A percentile compares a stretch with the other conserved stretches of the same genome.
phyloP scores from a whole-genome alignment of 768 basidiomycete genomes.

The Termitomyces sp. region DNA sequence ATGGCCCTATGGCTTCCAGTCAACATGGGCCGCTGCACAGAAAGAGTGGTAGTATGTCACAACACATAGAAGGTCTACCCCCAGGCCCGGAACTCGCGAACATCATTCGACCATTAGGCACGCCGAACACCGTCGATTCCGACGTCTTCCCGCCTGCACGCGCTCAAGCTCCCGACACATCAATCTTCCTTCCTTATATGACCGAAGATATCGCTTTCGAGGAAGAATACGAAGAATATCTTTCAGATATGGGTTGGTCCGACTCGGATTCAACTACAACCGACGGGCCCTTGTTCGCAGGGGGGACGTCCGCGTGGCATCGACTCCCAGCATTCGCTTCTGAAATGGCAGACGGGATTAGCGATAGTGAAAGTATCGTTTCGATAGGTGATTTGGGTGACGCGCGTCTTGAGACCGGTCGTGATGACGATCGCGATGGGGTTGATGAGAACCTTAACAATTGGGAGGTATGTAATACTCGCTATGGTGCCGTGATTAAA shows the following conservation, averaged over 20 bases:
- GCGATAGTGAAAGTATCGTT: constrained; percentile 91
- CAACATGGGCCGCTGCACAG: constrained; percentile 58
- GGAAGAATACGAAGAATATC: constrained; percentile 94
- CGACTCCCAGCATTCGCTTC: constrained; percentile 72
- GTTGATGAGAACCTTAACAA: constrained; percentile 85
- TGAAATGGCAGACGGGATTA: constrained; percentile 82
- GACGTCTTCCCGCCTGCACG: constrained; percentile 96
- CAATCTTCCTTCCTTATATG: constrained; percentile 84
- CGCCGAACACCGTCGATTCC: constrained; percentile 72
- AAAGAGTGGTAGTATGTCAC: constrained; percentile 78
- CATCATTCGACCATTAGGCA: constrained; percentile 68
- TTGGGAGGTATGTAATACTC: constrained; percentile 73
- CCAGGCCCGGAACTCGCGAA: constrained; percentile 70
- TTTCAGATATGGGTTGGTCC: constrained; percentile 80
- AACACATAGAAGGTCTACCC: constrained; percentile 72
- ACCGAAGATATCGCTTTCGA: constrained; percentile 94
- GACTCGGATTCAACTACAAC: constrained; percentile 38
- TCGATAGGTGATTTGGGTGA: constrained; percentile 87
- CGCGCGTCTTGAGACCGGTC: constrained; percentile 53
- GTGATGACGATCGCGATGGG: constrained; percentile 59
- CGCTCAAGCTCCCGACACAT: constrained; percentile 77
- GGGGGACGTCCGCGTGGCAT: constrained; percentile 66
- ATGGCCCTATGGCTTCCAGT: constrained; percentile 54
- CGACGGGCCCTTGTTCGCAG: constrained; percentile 35
- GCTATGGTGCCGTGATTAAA: constrained; percentile 1